phyloP scores from a whole-genome alignment of 805 yeast genomes.

The Lipomyces mesembrius region DNA sequence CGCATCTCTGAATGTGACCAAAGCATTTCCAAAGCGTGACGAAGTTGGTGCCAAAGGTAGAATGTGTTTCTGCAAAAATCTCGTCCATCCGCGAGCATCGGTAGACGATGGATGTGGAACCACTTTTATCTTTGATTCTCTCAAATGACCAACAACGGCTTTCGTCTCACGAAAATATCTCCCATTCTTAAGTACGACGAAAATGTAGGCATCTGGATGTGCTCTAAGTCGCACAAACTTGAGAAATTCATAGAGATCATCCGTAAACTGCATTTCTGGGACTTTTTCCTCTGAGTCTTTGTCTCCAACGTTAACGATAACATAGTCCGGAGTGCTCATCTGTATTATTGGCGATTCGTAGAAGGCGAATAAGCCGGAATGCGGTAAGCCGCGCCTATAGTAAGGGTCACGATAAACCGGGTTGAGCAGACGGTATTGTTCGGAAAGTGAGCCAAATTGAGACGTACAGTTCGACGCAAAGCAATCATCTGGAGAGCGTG shows the following conservation, averaged over 20 bases:
- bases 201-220: constrained; percentile 26
- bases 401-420: constrained; percentile 28
- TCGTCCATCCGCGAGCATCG: constrained; percentile 9
- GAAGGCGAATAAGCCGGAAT: constrained; percentile 31
- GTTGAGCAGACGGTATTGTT: constrained; percentile 27
- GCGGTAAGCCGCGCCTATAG: constrained; percentile 20
- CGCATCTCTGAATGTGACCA: neutral
- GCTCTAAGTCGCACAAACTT: constrained; percentile 16
- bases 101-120: constrained; percentile 8
- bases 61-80: constrained; percentile 10
- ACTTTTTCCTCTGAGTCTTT: constrained; percentile 17
- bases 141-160: constrained; percentile 25
- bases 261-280: constrained; percentile 16
- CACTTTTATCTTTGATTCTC: constrained; percentile 9
- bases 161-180: constrained; percentile 20
- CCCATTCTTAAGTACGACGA: constrained; percentile 21
- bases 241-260: constrained; percentile 24
- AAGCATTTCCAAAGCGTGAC: constrained; percentile 8
- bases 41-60: constrained; percentile 2
- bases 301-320: constrained; percentile 33
- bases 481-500: constrained; percentile 14
- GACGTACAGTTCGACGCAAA: constrained; percentile 8
- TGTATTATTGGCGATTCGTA: constrained; percentile 14
- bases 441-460: constrained; percentile 14
- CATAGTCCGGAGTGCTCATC: constrained; percentile 23